phyloP scores from a whole-genome alignment of 1,284 basidiomycete species.

The Ceratobasidium sp. region DNA sequence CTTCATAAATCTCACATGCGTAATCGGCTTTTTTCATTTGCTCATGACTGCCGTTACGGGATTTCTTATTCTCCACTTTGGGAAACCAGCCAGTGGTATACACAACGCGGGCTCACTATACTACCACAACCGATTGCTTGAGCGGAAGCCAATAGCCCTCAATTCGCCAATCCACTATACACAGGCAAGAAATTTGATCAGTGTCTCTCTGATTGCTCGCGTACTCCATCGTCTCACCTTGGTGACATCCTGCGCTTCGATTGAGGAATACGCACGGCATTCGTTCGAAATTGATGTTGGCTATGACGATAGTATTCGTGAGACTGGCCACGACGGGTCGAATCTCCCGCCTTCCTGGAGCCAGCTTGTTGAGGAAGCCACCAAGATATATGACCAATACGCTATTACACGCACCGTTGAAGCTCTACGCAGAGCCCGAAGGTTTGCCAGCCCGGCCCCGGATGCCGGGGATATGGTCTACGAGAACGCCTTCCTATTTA shows the following conservation, averaged over 20 bases:
- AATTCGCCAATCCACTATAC: not conserved
- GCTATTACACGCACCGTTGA: not conserved
- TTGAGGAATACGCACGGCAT: constrained; percentile 54
- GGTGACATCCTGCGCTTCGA: constrained; percentile 50
- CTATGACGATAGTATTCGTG: constrained; percentile 45
- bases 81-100: constrained; percentile 45
- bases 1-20: not conserved
- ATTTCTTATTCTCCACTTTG: not conserved
- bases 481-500: no score
- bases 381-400: not conserved
- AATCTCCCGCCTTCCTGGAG: constrained; percentile 52
- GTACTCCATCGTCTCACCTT: constrained; percentile 43
- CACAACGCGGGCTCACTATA: constrained; percentile 17
- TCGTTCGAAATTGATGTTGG: not conserved
- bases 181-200: not conserved
- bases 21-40: constrained; percentile 38
- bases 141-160: constrained; percentile 42
- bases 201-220: not conserved
- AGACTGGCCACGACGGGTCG: constrained; percentile 16
- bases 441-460: not conserved
- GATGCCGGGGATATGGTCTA: no score
- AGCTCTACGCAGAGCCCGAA: not conserved
- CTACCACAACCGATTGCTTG: not conserved
- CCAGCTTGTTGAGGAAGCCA: constrained; percentile 50
- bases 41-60: not conserved